phyloP scores from a whole-genome alignment of 1,139 yeast genomes.

The Waltiozyma sp. region DNA sequence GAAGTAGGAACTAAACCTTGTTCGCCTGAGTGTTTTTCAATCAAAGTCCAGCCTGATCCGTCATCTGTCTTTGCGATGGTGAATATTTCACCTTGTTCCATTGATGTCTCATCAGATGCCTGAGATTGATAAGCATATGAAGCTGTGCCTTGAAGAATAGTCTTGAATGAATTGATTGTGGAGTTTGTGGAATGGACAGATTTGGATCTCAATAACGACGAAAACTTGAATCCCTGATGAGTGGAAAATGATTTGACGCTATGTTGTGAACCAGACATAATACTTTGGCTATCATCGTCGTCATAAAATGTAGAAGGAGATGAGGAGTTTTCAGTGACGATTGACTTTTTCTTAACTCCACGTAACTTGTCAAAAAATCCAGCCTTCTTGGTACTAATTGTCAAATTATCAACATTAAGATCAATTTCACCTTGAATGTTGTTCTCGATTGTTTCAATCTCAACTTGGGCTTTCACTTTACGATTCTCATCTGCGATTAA shows the following conservation, averaged over 20 bases:
- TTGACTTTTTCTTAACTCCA: slow-evolving; percentile 12
- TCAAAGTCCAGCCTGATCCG: slow-evolving; percentile 89
- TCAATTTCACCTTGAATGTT: slow-evolving; percentile 67
- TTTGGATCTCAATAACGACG: slow-evolving; percentile 11
- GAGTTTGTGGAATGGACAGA: slow-evolving; percentile 10
- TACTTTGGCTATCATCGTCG: slow-evolving; percentile 12
- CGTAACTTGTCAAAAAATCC: slow-evolving; percentile 36
- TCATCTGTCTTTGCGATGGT: slow-evolving; percentile 58
- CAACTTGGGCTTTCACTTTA: slow-evolving; percentile 71
- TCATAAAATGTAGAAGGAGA: neutral
- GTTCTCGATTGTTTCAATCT: slow-evolving; percentile 79
- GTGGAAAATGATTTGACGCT: slow-evolving; percentile 15
- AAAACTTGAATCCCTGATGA: slow-evolving; percentile 5
- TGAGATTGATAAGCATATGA: slow-evolving; percentile 55
- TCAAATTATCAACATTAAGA: slow-evolving; percentile 35
- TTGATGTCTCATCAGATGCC: slow-evolving; percentile 65
- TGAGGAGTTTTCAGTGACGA: slow-evolving; percentile 5
- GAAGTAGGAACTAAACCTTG: slow-evolving; percentile 82
- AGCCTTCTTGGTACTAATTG: slow-evolving; percentile 37
- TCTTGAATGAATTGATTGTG: slow-evolving; percentile 9
- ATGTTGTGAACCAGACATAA: slow-evolving; percentile 9
- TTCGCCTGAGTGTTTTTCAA: slow-evolving; percentile 30
- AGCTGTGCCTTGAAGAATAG: slow-evolving; percentile 26
- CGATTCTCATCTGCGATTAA: slow-evolving; percentile 66
- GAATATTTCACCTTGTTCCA: slow-evolving; percentile 53